phyloP scores from a whole-genome alignment of 768 basidiomycete genomes.

The Daedaleopsis nitida region DNA sequence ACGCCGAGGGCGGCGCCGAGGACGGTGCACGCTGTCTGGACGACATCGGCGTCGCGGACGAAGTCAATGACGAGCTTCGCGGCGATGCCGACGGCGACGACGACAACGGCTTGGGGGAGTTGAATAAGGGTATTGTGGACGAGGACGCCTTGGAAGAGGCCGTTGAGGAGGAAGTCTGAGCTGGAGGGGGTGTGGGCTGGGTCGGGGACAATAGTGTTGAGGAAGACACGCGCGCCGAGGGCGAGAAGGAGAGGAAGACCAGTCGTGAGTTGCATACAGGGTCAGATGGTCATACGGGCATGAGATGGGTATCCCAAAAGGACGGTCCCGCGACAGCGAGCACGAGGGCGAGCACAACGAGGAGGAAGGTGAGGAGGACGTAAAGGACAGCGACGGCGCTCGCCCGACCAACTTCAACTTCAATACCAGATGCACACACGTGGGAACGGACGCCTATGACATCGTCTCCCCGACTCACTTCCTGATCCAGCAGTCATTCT shows the following conservation, averaged over 20 bases:
- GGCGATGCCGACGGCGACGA: constrained; percentile 57
- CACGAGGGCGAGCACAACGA: constrained; percentile 14
- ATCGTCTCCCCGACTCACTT: not conserved
- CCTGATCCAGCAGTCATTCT: not conserved
- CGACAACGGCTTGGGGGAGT: constrained; percentile 53
- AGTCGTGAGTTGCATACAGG: constrained; percentile 48
- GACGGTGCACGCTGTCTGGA: constrained; percentile 58
- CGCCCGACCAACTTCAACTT: constrained; percentile 1
- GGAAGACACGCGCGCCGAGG: constrained; percentile 69
- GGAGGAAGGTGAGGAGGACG: constrained; percentile 3
- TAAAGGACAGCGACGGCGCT: constrained; percentile 1
- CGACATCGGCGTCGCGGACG: constrained; percentile 51
- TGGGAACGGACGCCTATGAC: constrained; percentile 9
- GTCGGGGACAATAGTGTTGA: constrained; percentile 51
- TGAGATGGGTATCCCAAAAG: constrained; percentile 19
- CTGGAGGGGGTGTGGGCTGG: constrained; percentile 43
- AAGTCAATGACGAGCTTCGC: constrained; percentile 70
- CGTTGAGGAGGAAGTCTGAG: constrained; percentile 64
- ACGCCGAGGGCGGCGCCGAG: constrained; percentile 71
- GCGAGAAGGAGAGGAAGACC: constrained; percentile 74
- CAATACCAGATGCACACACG: constrained; percentile 17
- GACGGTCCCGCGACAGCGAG: constrained; percentile 23
- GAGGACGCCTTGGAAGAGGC: constrained; percentile 76
- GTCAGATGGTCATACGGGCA: constrained; percentile 23
- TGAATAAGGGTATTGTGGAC: constrained; percentile 66